Percentiles rank a stretch among this genome's conserved stretches.
Evolutionary conservation across 2,329 filamentous ascomycete species (phyloP).

Genomic region (Onygenales sp.): DNA sequence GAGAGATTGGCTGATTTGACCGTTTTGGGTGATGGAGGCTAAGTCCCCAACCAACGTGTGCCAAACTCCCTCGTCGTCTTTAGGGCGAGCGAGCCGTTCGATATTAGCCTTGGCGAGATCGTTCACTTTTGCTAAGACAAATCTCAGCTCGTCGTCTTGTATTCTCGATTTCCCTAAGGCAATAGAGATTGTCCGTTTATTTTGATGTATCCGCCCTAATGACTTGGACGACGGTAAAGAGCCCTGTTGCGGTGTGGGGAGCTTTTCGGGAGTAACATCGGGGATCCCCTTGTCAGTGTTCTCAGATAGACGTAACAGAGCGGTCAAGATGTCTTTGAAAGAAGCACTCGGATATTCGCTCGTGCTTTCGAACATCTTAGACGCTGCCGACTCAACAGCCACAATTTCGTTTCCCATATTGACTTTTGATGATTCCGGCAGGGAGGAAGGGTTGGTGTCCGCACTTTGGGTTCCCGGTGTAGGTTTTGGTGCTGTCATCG

Average conservation of each 20-base stretch:
- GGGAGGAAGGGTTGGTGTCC: constrained; percentile 17
- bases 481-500: constrained; percentile 18
- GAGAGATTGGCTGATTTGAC: constrained; percentile 27
- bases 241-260: constrained; percentile 34
- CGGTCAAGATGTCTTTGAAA: constrained; percentile 67
- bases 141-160: constrained; percentile 35
- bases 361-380: constrained; percentile 82
- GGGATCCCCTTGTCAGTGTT: constrained; percentile 35
- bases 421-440: constrained; percentile 40
- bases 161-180: constrained; percentile 30
- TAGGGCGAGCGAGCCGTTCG: constrained; percentile 59
- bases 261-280: constrained; percentile 41
- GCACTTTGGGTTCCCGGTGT: constrained; percentile 16
- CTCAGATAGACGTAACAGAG: constrained; percentile 62
- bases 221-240: constrained; percentile 18
- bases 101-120: constrained; percentile 67
- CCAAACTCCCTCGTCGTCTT: constrained; percentile 68
- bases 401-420: constrained; percentile 74
- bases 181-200: constrained; percentile 31
- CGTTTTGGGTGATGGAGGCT: constrained; percentile 35
- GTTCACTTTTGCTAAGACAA: constrained; percentile 62
- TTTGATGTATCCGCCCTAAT: constrained; percentile 25
- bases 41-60: constrained; percentile 50
- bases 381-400: constrained; percentile 80
- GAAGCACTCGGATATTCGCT: constrained; percentile 77